Conservation (phyloP, 1,284 basidiomycete species). For the Malassezia cuniculi region DNA sequence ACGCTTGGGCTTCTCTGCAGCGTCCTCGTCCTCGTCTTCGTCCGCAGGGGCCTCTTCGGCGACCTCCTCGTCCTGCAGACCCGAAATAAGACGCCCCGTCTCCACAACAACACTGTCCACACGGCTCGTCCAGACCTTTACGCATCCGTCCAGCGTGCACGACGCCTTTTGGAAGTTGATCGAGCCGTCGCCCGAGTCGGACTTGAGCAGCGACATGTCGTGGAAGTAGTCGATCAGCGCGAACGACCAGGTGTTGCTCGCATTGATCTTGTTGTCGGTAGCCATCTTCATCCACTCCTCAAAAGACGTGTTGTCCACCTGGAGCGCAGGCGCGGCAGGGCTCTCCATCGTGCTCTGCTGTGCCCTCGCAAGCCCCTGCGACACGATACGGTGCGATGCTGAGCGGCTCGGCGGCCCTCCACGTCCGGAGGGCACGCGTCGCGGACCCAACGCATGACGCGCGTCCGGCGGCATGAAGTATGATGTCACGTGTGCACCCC, state of each 20-base stretch:
- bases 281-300: conserved; percentile 99
- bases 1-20: conserved; percentile 60
- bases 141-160: conserved; percentile 92
- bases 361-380: conserved; percentile 8
- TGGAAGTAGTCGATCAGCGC: conserved; percentile 98
- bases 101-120: conserved; percentile 95
- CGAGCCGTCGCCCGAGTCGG: conserved; percentile 39
- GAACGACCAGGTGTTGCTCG: conserved; percentile 93
- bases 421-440: too few relatives aligned
- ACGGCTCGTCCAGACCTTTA: conserved; percentile 98
- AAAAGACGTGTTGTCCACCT: conserved; percentile 41
- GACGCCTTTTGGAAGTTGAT: conserved; percentile 99
- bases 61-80: conserved; percentile 56
- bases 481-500: too few relatives aligned
- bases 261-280: conserved; percentile 99
- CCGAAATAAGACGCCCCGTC: conserved; percentile 85
- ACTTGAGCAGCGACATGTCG: conserved; percentile 83
- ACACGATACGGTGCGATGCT: conserved; percentile 10
- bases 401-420: too few relatives aligned
- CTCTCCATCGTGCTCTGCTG: conserved; percentile 8
- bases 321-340: conserved; percentile 16
- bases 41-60: conserved; percentile 45
- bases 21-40: conserved; percentile 47
- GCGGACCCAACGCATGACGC: too few relatives aligned
- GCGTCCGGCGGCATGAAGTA: too few relatives aligned